Base-by-base conservation (phyloP, 805 yeast species). In the Wickerhamiella azymoides region DNA sequence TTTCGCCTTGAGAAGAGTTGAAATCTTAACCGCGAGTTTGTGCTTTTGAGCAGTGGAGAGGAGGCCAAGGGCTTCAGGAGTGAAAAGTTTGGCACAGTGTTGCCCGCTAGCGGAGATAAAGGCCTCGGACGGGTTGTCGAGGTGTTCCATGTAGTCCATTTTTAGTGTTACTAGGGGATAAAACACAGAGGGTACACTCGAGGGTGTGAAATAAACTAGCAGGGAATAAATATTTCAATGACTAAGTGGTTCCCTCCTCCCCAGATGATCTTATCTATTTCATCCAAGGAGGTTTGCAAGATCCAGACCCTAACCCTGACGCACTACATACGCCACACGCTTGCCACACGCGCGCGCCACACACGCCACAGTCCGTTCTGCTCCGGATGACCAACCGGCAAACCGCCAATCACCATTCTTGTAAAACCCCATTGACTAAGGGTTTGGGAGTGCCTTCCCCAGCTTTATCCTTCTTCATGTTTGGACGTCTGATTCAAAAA, bases 1-100 rank as follows among this genome's bases (percentile, higher is more conserved):
- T 27, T 62, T 59, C 10, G 66, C 52, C 42, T 64, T 66, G 40
- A 69, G 51, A 6, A 69, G 50, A 8, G 63, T 52, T 14, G 65
- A 59, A 2, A 64, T 45, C 26, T 58, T 47, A 16, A 55, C 56
- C 19, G 56, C 54, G 47, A 60, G 53, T 48, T 58, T 61, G 51
- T 60, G 64, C 36, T 53, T 53, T 7, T 44, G 24, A 10, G 44
- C 48, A 6, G 33, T n/a, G 46, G 50, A 14, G 45, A 13, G 16
- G 45, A n/a, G 14, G 4, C 16, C 33, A 3, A 30, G 16, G 16
- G 33, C 16, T 30, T 11, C 9, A 2, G 11, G 16, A n/a, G 11
- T 13, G n/a, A 36, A 18, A 25, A 13, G 13, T 10, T 25, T 4
- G 28, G 39, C 24, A 14, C 10, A 36, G 28, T 21, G 16, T 13